Base-by-base conservation (phyloP, 116 monocot species). In the Phalaenopsis hybrid region DNA sequence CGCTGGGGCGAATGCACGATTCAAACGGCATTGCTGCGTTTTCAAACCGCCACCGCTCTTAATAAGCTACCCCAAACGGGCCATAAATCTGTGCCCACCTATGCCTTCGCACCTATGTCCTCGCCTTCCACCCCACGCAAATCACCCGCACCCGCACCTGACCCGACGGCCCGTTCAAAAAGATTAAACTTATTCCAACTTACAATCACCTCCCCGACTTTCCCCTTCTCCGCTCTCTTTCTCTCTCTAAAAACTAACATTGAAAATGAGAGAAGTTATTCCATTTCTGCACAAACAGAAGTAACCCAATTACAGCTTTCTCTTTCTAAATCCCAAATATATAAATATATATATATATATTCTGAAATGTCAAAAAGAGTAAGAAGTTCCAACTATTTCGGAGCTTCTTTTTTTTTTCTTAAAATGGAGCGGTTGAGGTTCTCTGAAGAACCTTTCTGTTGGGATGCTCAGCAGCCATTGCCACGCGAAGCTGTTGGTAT, bases 401-500 rank as follows among this genome's bases (percentile, higher is more conserved):
- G 44, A 50, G 77, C 75, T n/a, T 75, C 18, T 52, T 51, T 51
- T 28, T 28, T 49, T 31, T 2, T 78, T 1, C 87, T 87, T 82
- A 89, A 87, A 86, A 87, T 79, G 85, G 87, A 51, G 87, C 89
- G 75, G 89, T 79, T 75, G 80, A 76, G 73, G 85, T 83, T 76
- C 85, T 87, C 28, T 83, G 87, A 10, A 83, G 85, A 18, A 21
- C 75, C 25, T 57, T 69, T 78, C 79, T 83, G 5, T 74, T 68
- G 5, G 83, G 65, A 17, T 7, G 20, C 57, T 85, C 78, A 31
- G 79, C 75, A 18, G 43, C 75, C 83, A 85, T 76, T 83, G 69
- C 83, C 44, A 44, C 13, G 15, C 57, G 17, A 43, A 87, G 79
- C 90, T 90, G 41, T 41, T 41, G 83, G 13, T 18, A 28, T 55